Evolutionary conservation across 352 stramenopile genomes (phyloP), one percentile per base, ranked within the genome.

Genomic region (Peronospora belbahrii): DNA sequence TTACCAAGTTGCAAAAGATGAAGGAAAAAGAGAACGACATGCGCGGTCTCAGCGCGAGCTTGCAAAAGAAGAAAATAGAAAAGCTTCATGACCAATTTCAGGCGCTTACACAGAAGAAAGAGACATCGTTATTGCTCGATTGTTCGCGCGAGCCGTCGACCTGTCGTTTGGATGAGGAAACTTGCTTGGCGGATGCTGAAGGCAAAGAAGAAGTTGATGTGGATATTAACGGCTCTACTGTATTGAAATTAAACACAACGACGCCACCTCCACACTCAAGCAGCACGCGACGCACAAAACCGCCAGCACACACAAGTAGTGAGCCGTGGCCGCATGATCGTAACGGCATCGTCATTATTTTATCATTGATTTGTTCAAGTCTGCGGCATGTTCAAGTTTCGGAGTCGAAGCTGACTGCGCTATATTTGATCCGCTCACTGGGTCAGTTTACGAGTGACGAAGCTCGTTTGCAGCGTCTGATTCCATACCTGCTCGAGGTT

Each of bases 401-500:
- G 0, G 78, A 94, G 43, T 88, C 76, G 8, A 94, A 94, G 40
- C 59, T 92, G 15, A 96, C 95, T 9, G 88, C 88, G 2, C 58
- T 98, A 24, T 90, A 97, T 55, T 64, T 98, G 10, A 83, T 98
- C 44, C 74, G 83, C n/a, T 72, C 85, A 11, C 58, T 98, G 14
- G 83, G 83, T 4, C 66, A 85, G 46, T 95, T 88, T 54, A 88
- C 86, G 15, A 90, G 74, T 6, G 94, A 98, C 44, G 92, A 98
- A 67, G 88, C 95, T 20, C 76, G 93, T 28, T 78, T 98, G 7
- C 94, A 98, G 59, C 77, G 93, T 43, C 67, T 98, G 42, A 74
- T 98, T 27, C 95, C 89, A 15, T 97, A 95, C 50, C 62, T 97
- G 23, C 68, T 97, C 24, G 88, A 93, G 44, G 59, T 98, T 22